Base-by-base conservation (phyloP, 2,329 filamentous ascomycete species). In the Sphaceloma murrayae region DNA sequence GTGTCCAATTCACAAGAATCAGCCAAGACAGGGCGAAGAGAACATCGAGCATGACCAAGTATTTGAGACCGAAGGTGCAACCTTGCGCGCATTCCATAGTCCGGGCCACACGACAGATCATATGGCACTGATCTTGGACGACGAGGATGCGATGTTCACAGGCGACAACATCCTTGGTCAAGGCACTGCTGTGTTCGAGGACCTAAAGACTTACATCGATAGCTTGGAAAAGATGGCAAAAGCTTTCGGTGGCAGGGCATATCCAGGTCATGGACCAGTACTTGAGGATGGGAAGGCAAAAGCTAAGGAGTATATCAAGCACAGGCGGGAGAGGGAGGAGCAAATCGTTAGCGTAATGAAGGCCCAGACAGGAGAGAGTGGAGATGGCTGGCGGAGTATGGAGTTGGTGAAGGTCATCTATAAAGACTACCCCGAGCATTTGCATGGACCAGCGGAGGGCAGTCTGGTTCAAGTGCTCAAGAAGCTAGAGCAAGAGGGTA, bases 391-490 rank as follows among this genome's bases (percentile, higher is more conserved):
- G 83, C 76, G 74, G 5, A 72, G 78, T 6, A 80, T 86, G 73
- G 85, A 89, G 47, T 69, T 96, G 51, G 89, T 95, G n/a, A 84
- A 82, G 62, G 67, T 83, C 22, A 85, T 98, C 24, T 98, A 98
- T 60, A 73, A 72, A 43, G 79, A 85, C 54, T 80, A 94, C 16
- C 80, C 84, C 0, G 77, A 83, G 59, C 77, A 72, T 55, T 67
- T 96, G 52, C 83, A 88, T 62, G 58, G 72, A 8, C 80, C 88
- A 6, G 91, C 91, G 0, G 78, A 84, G 50, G 71, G 73, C 30
- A 87, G 88, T 1, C 69, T 95, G 5, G 49, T 80, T 49, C 83
- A 89, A 65, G 82, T 96, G 45, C 62, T 98, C 51, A 65, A 70
- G 46, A 96, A 96, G 68, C 65, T 98, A 52, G 67, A 78, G 59